Percentiles rank a stretch among this genome's conserved stretches.
phyloP scores from a whole-genome alignment of 306 rosid genomes.

The Leucaena leucocephala region DNA sequence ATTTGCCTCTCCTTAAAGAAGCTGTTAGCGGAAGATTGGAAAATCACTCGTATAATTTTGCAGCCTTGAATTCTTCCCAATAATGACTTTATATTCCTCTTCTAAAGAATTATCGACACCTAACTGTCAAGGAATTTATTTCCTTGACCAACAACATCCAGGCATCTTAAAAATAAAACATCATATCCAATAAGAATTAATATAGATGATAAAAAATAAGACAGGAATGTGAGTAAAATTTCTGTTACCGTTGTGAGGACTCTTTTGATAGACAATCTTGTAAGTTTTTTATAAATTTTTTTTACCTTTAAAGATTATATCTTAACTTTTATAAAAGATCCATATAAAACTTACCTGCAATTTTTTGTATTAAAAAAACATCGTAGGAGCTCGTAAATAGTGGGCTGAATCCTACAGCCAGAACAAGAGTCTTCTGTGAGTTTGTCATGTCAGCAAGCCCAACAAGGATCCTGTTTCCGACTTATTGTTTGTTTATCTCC shows the following conservation, averaged over 20 bases:
- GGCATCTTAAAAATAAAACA: neutral
- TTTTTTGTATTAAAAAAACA: too few relatives aligned
- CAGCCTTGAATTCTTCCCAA: neutral
- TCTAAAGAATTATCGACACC: neutral
- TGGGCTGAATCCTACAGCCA: neutral
- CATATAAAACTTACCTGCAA: too few relatives aligned
- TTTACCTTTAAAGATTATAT: too few relatives aligned
- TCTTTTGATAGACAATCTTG: too few relatives aligned
- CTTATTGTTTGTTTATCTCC: neutral
- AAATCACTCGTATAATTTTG: constrained; percentile 1
- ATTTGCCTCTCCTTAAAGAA: neutral
- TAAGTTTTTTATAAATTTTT: too few relatives aligned
- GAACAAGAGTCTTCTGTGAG: neutral
- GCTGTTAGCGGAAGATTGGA: neutral
- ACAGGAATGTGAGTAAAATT: too few relatives aligned
- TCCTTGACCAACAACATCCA: neutral
- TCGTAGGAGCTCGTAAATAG: neutral
- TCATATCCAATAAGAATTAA: too few relatives aligned
- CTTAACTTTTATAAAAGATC: too few relatives aligned
- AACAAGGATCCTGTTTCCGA: neutral
- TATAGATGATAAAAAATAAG: too few relatives aligned
- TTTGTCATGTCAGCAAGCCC: neutral
- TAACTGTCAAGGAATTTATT: neutral
- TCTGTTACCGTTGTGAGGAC: too few relatives aligned
- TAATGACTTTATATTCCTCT: neutral